phyloP scores from a whole-genome alignment of 257 asterid species.

The Ophiorrhiza pumila region DNA sequence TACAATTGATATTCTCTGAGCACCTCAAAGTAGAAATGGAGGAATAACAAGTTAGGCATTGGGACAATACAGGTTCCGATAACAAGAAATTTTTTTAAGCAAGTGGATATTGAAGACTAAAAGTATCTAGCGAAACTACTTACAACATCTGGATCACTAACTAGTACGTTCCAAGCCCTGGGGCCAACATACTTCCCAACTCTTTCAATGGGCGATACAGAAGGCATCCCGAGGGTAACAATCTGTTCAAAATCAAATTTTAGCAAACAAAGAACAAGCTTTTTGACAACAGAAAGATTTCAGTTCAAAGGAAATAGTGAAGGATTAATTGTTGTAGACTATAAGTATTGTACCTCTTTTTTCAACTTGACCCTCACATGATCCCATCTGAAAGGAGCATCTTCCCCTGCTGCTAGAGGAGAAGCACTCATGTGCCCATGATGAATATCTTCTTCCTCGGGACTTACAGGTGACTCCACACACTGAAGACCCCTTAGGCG shows the following conservation, averaged over 20 bases:
- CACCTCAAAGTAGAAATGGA: background rate
- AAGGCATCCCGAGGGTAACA: conserved; percentile 94
- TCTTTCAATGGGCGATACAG: conserved; percentile 82
- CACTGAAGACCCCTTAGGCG: conserved; percentile 69
- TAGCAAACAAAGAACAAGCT: background rate
- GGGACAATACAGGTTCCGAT: background rate
- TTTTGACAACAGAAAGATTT: background rate
- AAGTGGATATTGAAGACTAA: background rate
- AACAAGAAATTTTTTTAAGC: conserved; percentile 6
- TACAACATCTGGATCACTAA: conserved; percentile 82
- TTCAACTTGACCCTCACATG: conserved; percentile 96
- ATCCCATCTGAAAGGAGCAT: conserved; percentile 97
- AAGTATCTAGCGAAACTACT: conserved; percentile 23
- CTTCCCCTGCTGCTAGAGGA: conserved; percentile 99
- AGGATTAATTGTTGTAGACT: conserved; percentile 7
- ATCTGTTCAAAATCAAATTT: conserved; percentile 43
- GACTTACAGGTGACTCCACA: conserved; percentile 93
- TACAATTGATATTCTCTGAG: background rate
- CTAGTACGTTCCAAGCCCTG: conserved; percentile 75
- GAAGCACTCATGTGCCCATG: conserved; percentile 78
- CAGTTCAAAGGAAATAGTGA: background rate
- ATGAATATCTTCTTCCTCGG: conserved; percentile 97
- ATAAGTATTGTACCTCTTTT: conserved; percentile 68
- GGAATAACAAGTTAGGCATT: background rate
- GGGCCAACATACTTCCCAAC: conserved; percentile 86